These are phyloP conservation scores for Pancytospora philotis DNA, from an alignment of 371 early-diverging fungal species.

Conservation along the genomic window DNA sequence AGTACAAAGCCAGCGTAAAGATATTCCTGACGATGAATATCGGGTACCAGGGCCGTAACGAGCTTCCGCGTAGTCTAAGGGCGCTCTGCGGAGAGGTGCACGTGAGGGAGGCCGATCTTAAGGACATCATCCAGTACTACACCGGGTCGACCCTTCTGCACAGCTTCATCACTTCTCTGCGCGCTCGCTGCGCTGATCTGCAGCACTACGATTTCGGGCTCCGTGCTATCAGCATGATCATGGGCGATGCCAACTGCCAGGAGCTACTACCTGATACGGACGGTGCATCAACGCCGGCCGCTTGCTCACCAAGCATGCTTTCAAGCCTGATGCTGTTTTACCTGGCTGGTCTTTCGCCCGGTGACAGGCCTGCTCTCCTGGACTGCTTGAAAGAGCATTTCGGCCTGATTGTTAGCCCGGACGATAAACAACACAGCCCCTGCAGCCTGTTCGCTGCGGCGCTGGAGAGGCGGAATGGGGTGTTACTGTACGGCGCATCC, in stretches of 20 bases:
- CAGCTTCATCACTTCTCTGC: conserved; percentile 63
- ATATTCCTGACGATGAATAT: conserved; percentile 97
- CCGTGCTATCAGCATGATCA: conserved; percentile 60
- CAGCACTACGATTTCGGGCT: conserved; percentile 96
- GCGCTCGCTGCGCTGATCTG: conserved; percentile 68
- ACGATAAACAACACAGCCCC: too few relatives aligned
- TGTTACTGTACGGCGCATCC: too few relatives aligned
- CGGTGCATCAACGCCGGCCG: too few relatives aligned
- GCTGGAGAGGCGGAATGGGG: too few relatives aligned
- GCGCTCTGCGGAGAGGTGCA: conserved; percentile 89
- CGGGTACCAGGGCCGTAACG: conserved; percentile 90
- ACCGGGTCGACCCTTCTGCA: conserved; percentile 62
- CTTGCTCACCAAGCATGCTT: too few relatives aligned
- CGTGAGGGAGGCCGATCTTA: conserved; percentile 66
- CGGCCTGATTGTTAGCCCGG: too few relatives aligned
- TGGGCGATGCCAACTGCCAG: not conserved
- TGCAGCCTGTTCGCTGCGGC: too few relatives aligned
- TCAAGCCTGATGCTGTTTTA: too few relatives aligned
- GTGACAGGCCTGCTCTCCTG: too few relatives aligned
- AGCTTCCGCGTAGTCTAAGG: conserved; percentile 90
- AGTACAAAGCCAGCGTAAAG: conserved; percentile 63
- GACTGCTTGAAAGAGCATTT: too few relatives aligned
- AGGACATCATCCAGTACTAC: conserved; percentile 57
- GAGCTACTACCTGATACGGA: too few relatives aligned
- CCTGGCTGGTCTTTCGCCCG: too few relatives aligned